Conservation (phyloP, 1,284 basidiomycete species). For the Trichosporon sp. region DNA sequence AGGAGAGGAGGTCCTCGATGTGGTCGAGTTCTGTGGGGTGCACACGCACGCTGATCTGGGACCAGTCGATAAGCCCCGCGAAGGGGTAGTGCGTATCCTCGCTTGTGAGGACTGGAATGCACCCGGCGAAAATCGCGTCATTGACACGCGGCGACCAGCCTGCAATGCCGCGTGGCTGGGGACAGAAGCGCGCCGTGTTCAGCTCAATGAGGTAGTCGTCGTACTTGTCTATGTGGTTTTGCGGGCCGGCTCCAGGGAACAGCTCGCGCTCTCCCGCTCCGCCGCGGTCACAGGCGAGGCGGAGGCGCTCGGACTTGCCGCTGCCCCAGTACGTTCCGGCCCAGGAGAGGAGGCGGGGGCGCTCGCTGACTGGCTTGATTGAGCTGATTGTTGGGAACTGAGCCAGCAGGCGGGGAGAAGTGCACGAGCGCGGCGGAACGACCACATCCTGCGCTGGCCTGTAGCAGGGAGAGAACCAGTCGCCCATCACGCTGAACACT, state of each 20-base stretch:
- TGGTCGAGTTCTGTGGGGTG: slow-evolving; percentile 48
- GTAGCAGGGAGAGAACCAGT: slow-evolving; percentile 45
- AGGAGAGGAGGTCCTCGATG: slow-evolving; percentile 46
- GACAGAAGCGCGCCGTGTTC: slow-evolving; percentile 47
- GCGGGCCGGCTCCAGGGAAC: slow-evolving; percentile 34
- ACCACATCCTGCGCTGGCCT: slow-evolving; percentile 47
- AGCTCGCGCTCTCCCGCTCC: slow-evolving; percentile 39
- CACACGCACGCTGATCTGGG: slow-evolving; percentile 48
- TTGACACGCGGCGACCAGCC: slow-evolving; percentile 50
- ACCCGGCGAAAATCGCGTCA: slow-evolving; percentile 52
- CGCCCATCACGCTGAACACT: slow-evolving; percentile 46
- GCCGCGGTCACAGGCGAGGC: slow-evolving; percentile 42
- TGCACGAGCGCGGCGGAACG: slow-evolving; percentile 45
- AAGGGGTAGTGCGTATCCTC: slow-evolving; percentile 50
- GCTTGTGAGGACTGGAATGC: slow-evolving; percentile 50
- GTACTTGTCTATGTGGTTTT: slow-evolving; percentile 36
- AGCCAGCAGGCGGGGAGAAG: slow-evolving; percentile 27
- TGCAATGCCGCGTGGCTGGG: slow-evolving; percentile 48
- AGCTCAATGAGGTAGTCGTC: slow-evolving; percentile 48
- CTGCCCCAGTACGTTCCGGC: slow-evolving; percentile 48
- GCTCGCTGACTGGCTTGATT: slow-evolving; percentile 36
- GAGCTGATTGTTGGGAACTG: slow-evolving; percentile 31
- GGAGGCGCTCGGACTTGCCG: slow-evolving; percentile 41
- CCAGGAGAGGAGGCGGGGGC: slow-evolving; percentile 39
- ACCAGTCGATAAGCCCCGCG: slow-evolving; percentile 49